Base-by-base conservation (phyloP, 2,329 filamentous ascomycete species). In the Chalara sp. region DNA sequence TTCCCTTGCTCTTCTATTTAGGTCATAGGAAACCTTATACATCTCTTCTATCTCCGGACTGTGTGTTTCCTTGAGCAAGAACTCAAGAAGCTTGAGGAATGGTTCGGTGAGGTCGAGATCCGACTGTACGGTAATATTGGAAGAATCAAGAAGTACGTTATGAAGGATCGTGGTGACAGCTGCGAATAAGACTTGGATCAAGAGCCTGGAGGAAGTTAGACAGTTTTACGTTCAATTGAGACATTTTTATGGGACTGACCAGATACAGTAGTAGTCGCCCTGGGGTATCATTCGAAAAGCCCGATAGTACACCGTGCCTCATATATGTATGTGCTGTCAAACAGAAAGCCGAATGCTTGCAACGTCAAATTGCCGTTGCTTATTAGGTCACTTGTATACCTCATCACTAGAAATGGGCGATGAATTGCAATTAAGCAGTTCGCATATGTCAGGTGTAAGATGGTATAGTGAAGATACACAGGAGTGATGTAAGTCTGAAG, bases 401-500 rank as follows among this genome's bases (percentile, higher is more conserved):
- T 21, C 2, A 2, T 21, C 21, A 21, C 21, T 21, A 21, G 21
- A 21, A 21, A 21, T 21, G 21, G 21, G 21, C 44, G 43, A 51
- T 57, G 49, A 8, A 60, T 48, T 1, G 49, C 48, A 47, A 41
- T 44, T 8, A 60, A 32, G 8, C 53, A 47, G 6, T 53, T 54
- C 47, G 57, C 56, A 45, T 58, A 60, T 1, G 41, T 42, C 7
- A 60, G 21, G 30, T 53, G 51, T 1, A 60, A 41, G 6, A 55
- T 48, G 7, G 56, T 46, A 2, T 37, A 32, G 32, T 49, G 51
- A 3, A 49, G 39, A 28, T 45, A 10, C 4, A 42, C 41, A n/a
- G 47, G 31, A 35, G n/a, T 31, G 40, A 35, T 44, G 30, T 32
- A 13, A 10, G 31, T n/a, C 33, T 47, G 32, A 30, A 37, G 21